These are phyloP conservation scores for Cunninghamia lanceolata DNA, from an alignment of 75 land plant genomes.

Conservation along the genomic window DNA sequence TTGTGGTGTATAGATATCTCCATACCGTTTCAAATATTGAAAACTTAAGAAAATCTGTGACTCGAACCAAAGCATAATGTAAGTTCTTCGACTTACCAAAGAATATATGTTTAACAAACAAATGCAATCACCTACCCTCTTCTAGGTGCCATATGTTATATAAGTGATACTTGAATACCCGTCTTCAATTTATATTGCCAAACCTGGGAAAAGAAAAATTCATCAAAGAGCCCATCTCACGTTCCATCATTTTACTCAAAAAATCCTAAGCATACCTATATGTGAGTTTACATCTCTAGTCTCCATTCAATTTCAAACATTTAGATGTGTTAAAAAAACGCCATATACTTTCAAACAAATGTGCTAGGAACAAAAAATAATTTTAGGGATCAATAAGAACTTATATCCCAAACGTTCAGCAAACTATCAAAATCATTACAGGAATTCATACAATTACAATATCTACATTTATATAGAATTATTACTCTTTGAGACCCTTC, in stretches of 20 bases:
- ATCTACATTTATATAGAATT: neutral
- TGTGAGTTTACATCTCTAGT: neutral
- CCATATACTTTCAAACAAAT: neutral
- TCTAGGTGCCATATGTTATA: neutral
- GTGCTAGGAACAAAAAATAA: neutral
- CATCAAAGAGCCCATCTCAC: neutral
- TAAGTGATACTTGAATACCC: neutral
- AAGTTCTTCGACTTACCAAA: neutral
- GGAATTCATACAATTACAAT: neutral
- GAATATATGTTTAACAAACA: too few species aligned
- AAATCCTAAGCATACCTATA: neutral
- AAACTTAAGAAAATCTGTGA: neutral
- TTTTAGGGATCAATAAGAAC: neutral
- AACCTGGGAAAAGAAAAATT: neutral
- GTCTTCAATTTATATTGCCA: neutral
- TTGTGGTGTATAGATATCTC: neutral
- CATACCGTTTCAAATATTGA: neutral
- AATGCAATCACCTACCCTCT: too few species aligned
- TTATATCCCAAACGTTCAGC: neutral
- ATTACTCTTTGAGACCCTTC: neutral
- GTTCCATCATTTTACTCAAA: neutral
- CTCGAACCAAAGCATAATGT: neutral
- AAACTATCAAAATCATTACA: neutral
- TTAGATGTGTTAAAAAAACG: neutral
- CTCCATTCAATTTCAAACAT: neutral